These are phyloP conservation scores for Serendipita indica DNA, from an alignment of 768 basidiomycete genomes.

Conservation along the genomic window DNA sequence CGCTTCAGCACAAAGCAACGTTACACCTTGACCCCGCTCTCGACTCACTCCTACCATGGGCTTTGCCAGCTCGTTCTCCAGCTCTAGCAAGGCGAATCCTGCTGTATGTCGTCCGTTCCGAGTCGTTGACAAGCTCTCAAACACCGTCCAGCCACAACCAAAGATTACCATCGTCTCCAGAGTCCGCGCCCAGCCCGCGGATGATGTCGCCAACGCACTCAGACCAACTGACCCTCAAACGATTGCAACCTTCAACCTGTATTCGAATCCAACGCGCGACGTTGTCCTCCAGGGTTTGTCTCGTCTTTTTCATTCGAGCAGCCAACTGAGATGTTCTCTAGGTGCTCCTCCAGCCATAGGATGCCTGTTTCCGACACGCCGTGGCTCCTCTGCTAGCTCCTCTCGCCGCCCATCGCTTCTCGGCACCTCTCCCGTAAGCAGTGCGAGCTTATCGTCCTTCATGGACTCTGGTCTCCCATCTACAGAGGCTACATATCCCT, in stretches of 20 bases:
- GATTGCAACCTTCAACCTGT: background rate
- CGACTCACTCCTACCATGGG: background rate
- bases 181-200: background rate
- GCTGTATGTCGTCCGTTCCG: background rate
- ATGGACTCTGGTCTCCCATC: conserved; percentile 2
- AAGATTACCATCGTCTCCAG: background rate
- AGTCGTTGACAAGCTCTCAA: background rate
- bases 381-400: background rate
- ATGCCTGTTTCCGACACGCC: background rate
- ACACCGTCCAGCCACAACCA: background rate
- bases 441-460: background rate
- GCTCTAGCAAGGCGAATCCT: background rate
- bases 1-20: background rate
- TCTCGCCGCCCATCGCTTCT: background rate
- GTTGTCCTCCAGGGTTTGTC: background rate
- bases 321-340: background rate
- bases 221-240: background rate
- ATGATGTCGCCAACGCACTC: background rate
- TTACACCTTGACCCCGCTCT: background rate
- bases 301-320: background rate
- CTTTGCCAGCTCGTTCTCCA: background rate
- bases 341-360: conserved; percentile 5
- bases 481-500: background rate
- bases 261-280: background rate
- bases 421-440: background rate